Conservation (phyloP, 2,329 filamentous ascomycete species). For the Emergomyces orientalis region DNA sequence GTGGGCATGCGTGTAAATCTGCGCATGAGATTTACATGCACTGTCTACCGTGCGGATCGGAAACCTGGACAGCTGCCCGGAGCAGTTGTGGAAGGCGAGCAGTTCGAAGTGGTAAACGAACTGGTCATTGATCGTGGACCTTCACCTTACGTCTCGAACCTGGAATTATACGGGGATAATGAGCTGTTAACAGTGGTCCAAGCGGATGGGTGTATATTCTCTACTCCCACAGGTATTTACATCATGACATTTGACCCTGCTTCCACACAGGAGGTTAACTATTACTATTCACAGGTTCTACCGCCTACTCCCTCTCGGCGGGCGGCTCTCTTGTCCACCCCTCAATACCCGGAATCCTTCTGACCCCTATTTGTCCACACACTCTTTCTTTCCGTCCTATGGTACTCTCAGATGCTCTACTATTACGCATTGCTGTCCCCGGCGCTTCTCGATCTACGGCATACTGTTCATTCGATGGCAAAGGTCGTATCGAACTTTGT, state of each 20-base stretch:
- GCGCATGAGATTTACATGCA: constrained; percentile 98
- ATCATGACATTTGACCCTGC: constrained; percentile 7
- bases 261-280: not conserved
- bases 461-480: constrained; percentile 96
- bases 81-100: constrained; percentile 76
- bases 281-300: constrained; percentile 48
- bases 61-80: constrained; percentile 40
- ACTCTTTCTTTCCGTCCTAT: constrained; percentile 95
- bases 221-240: constrained; percentile 67
- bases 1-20: constrained; percentile 94
- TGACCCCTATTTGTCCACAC: constrained; percentile 96
- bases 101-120: constrained; percentile 97
- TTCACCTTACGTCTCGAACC: constrained; percentile 90
- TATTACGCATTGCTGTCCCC: constrained; percentile 80
- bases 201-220: constrained; percentile 96
- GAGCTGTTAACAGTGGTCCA: constrained; percentile 91
- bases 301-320: constrained; percentile 90
- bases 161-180: constrained; percentile 92
- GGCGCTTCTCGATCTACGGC: constrained; percentile 79
- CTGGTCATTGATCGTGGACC: constrained; percentile 96
- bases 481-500: constrained; percentile 83
- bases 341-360: constrained; percentile 89
- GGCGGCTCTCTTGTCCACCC: constrained; percentile 93
- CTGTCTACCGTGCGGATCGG: constrained; percentile 67
- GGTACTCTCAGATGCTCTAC: constrained; percentile 91